phyloP scores from a whole-genome alignment of 2,329 filamentous ascomycete species.

The Truncatella angustata region DNA sequence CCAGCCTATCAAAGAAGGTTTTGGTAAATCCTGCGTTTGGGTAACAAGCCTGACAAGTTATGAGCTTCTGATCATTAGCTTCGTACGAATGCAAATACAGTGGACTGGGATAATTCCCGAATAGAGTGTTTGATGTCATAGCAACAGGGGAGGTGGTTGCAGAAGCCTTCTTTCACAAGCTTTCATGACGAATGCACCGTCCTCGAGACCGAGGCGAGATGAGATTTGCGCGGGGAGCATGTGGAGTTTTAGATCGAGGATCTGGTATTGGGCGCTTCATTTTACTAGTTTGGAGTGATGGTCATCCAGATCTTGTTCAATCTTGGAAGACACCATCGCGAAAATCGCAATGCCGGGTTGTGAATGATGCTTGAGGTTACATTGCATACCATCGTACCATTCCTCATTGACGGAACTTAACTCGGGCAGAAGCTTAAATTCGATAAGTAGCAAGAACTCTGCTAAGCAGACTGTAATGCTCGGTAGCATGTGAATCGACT shows the following conservation, averaged over 20 bases:
- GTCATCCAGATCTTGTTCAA: background rate
- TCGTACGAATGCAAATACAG: no score
- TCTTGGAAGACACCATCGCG: background rate
- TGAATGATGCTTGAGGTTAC: background rate
- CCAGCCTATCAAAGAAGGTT: no score
- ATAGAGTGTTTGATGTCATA: no score
- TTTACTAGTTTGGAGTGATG: background rate
- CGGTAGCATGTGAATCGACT: constrained; percentile 3
- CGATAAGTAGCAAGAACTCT: no score
- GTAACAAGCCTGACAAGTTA: no score
- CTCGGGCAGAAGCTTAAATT: background rate
- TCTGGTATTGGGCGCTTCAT: background rate
- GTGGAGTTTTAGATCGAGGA: constrained; percentile 9
- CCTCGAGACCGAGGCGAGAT: constrained; percentile 11
- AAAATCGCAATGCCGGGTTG: background rate
- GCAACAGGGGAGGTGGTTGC: no score
- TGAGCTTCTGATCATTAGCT: no score
- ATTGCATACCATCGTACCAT: background rate
- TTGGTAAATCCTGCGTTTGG: no score
- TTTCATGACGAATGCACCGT: background rate
- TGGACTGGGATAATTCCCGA: no score
- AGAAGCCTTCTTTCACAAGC: constrained; percentile 5
- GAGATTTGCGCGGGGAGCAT: constrained; percentile 11
- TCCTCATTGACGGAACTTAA: background rate
- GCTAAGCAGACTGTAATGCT: no score